Percentiles rank a stretch among this genome's conserved stretches.
phyloP scores from a whole-genome alignment of 2,329 filamentous ascomycete species.

The Juglanconis oblonga region DNA sequence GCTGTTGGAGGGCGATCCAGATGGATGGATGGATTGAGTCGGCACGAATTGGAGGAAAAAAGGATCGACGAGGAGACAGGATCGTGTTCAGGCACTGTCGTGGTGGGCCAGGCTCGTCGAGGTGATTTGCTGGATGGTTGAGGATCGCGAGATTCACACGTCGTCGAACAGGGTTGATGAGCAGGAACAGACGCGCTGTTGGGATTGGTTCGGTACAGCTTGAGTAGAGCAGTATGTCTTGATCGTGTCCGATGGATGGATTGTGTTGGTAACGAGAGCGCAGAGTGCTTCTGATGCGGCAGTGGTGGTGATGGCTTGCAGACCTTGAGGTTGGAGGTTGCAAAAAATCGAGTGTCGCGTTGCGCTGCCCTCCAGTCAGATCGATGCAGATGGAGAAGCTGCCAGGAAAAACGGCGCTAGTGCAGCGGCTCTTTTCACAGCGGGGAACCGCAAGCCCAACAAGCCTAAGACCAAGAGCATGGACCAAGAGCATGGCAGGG shows the following conservation, averaged over 20 bases:
- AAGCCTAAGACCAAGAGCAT: too few species aligned
- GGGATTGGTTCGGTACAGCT: not conserved
- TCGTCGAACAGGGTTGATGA: not conserved
- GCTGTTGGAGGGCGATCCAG: not conserved
- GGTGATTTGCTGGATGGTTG: not conserved
- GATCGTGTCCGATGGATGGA: not conserved
- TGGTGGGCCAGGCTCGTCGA: not conserved
- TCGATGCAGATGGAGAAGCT: not conserved
- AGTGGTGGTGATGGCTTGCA: not conserved
- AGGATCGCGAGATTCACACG: not conserved
- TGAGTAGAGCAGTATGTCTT: slow-evolving; percentile 1
- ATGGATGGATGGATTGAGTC: not conserved
- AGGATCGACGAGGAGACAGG: not conserved
- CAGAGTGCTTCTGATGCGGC: not conserved
- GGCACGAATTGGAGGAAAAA: not conserved
- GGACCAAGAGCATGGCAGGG: too few species aligned
- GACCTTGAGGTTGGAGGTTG: not conserved
- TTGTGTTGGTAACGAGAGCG: not conserved
- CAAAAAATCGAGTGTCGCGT: slow-evolving; percentile 1
- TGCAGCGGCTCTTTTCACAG: too few species aligned
- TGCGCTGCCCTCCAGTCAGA: not conserved
- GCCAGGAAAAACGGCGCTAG: not conserved
- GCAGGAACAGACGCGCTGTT: not conserved
- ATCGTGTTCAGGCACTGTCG: not conserved
- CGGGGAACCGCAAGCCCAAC: too few species aligned